Conservation (phyloP, 495 filamentous ascomycete species). For the Hapsidospora chrysogenum region DNA sequence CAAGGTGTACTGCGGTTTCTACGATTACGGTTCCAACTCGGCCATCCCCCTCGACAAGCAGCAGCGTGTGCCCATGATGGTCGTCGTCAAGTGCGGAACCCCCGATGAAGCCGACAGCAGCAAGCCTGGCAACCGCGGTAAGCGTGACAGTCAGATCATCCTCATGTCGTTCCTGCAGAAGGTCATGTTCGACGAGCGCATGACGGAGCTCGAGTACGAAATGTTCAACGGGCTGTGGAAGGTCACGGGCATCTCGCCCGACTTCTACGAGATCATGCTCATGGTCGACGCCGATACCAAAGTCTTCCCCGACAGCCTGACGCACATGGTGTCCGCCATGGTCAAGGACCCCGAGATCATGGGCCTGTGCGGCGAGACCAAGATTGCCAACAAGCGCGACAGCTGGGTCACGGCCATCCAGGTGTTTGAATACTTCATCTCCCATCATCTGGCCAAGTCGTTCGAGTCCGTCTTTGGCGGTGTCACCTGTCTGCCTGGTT, state of each 20-base stretch:
- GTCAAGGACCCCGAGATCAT: slow-evolving; percentile 98
- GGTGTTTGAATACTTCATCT: slow-evolving; percentile 99
- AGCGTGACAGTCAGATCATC: slow-evolving; percentile 97
- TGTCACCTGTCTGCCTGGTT: slow-evolving; percentile 97
- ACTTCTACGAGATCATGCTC: slow-evolving; percentile 93
- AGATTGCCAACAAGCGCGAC: slow-evolving; percentile 94
- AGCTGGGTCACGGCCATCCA: slow-evolving; percentile 98
- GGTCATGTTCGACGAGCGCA: slow-evolving; percentile 99
- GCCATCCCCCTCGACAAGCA: slow-evolving; percentile 72
- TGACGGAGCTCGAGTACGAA: slow-evolving; percentile 99
- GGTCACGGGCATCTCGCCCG: slow-evolving; percentile 90
- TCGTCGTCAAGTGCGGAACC: slow-evolving; percentile 91
- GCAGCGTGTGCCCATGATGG: slow-evolving; percentile 97
- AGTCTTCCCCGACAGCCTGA: slow-evolving; percentile 93
- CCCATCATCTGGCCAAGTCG: slow-evolving; percentile 87
- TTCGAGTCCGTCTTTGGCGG: slow-evolving; percentile 98
- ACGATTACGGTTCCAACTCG: slow-evolving; percentile 79
- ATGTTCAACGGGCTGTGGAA: slow-evolving; percentile 99
- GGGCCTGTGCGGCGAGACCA: slow-evolving; percentile 97
- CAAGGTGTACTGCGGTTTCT: slow-evolving; percentile 94
- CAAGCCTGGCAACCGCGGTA: slow-evolving; percentile 94
- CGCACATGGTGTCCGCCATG: slow-evolving; percentile 98
- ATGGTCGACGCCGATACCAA: slow-evolving; percentile 99
- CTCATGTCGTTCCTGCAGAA: slow-evolving; percentile 99
- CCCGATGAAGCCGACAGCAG: slow-evolving; percentile 61